Evolutionary conservation across 208 protist species (phyloP), one percentile per base, ranked within the genome.

Genomic region (Herpetomonas tarakana): DNA sequence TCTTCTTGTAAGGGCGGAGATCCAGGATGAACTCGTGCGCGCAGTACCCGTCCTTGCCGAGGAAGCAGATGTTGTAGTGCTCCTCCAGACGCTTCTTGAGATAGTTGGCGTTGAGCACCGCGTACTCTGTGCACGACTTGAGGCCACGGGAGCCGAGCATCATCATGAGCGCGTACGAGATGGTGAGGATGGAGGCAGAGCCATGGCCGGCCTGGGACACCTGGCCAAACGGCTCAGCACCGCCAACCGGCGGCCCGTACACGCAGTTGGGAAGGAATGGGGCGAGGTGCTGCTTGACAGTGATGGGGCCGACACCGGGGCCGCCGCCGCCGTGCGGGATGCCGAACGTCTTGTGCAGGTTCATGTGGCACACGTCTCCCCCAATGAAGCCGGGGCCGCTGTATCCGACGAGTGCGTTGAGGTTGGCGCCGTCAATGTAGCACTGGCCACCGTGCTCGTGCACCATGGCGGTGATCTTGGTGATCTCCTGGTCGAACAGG

Each of bases 281-380:
- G 1, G 82, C 82, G 0, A 98, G 71, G 67, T 99, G 94, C 46
- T 79, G 70, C 18, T 75, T 75, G 16, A 99, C 96, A 22, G 94
- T 92, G 58, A 99, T 99, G 52, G 98, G 97, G 19, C 98, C 98
- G 68, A 99, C 91, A 44, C 98, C 98, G 3, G 98, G 98, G 30
- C 98, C 98, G 56, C 98, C 98, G 66, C 98, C 97, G 71, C 85
- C 88, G 75, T 98, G 97, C 16, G 96, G 96, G 65, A 98, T 98
- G 58, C 83, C 86, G 81, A 99, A 99, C n/a, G 98, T 99, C 84
- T 99, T 99, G 92, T 99, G 98, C 29, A 99, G 80, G 83, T 99
- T 99, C 31, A 99, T 81, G 67, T 99, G 98, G 75, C 96, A 98
- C 19, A 99, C 98, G 71, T 99, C 98, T 0, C 97, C 97, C 44